phyloP scores from a whole-genome alignment of 2,329 filamentous ascomycete genomes.

The Hymenoscyphus salicellus region DNA sequence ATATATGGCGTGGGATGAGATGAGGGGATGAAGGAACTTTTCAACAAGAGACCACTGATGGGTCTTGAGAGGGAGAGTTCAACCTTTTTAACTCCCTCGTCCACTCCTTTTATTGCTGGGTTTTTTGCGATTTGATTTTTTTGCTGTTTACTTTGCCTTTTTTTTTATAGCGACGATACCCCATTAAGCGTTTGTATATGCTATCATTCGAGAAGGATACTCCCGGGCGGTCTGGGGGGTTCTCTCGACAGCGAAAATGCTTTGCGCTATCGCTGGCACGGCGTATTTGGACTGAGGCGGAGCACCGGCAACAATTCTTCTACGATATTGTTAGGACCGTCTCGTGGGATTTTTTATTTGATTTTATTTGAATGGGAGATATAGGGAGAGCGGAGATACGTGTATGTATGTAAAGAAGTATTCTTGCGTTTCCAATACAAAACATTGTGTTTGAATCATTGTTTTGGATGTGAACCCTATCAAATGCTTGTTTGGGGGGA shows the following conservation, averaged over 20 bases:
- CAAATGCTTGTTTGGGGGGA: no score
- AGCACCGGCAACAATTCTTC: conserved; percentile 48
- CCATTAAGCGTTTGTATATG: conserved; percentile 53
- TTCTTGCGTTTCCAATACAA: no score
- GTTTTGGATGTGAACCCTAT: no score
- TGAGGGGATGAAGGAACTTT: conserved; percentile 14
- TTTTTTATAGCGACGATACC: conserved; percentile 53
- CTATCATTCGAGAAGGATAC: conserved; percentile 43
- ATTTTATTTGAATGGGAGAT: neutral
- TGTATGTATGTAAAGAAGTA: no score
- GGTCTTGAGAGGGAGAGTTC: conserved; percentile 18
- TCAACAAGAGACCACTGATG: conserved; percentile 24
- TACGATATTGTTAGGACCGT: conserved; percentile 47
- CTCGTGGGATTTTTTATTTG: conserved; percentile 28
- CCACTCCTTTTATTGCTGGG: conserved; percentile 1
- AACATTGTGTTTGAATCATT: no score
- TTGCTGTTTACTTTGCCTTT: conserved; percentile 17
- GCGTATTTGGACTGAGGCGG: conserved; percentile 45
- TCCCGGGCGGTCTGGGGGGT: neutral
- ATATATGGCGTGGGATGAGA: neutral
- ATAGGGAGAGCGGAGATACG: neutral
- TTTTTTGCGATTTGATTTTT: neutral
- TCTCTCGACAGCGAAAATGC: conserved; percentile 45
- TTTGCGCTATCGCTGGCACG: conserved; percentile 48
- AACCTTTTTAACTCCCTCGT: conserved; percentile 18